Conservation (phyloP, 768 basidiomycete genomes). For the Lentinula raphanica region DNA sequence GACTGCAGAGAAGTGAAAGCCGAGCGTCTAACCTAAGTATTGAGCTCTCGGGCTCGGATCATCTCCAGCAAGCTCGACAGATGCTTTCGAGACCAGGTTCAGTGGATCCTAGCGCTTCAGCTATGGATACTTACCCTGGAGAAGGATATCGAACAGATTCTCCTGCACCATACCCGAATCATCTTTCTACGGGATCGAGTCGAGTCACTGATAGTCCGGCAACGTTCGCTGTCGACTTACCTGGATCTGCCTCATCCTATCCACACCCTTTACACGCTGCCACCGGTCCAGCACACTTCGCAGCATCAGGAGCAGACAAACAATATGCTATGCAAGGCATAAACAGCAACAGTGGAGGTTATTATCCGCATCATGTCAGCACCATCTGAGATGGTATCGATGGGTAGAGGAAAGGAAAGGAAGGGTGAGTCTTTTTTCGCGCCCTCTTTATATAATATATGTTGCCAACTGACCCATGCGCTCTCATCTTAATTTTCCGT, state of each 20-base stretch:
- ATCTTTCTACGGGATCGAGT: not conserved
- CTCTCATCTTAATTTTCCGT: not conserved
- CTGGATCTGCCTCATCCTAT: not conserved
- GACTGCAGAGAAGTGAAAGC: constrained; percentile 24
- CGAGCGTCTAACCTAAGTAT: constrained; percentile 11
- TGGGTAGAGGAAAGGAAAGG: not conserved
- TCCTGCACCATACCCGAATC: constrained; percentile 28
- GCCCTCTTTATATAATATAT: not conserved
- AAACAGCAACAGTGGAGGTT: not conserved
- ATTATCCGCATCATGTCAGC: constrained; percentile 11
- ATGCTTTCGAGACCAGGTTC: constrained; percentile 9
- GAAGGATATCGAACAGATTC: constrained; percentile 38
- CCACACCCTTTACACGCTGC: constrained; percentile 5
- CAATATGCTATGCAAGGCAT: not conserved
- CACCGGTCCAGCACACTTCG: not conserved
- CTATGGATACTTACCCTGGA: constrained; percentile 20
- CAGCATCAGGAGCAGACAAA: not conserved
- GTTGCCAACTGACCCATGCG: not conserved
- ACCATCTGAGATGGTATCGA: constrained; percentile 5
- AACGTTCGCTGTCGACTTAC: constrained; percentile 6
- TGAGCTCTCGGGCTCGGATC: constrained; percentile 28
- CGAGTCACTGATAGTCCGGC: constrained; percentile 6
- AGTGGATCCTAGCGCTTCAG: constrained; percentile 7
- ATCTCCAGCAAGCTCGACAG: constrained; percentile 4
- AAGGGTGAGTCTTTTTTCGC: not conserved